Evolutionary conservation across 2,329 filamentous ascomycete species (phyloP).

Genomic region (Colletotrichum zoysiae): DNA sequence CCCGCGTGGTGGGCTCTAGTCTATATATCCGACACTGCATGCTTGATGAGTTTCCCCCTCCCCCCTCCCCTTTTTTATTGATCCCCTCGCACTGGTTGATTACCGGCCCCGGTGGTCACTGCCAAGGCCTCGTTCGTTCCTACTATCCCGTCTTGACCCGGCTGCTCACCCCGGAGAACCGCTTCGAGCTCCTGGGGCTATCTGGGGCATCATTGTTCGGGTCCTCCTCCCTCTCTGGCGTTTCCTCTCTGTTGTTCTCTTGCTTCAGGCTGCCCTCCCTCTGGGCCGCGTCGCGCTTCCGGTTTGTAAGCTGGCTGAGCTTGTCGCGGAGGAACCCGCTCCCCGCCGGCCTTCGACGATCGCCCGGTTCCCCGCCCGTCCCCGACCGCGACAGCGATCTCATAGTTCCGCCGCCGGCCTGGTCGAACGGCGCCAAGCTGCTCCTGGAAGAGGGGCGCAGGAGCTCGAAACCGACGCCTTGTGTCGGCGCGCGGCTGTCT

Average conservation of each 20-base stretch:
- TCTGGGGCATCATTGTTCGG: background rate
- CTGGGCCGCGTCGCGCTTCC: conserved; percentile 44
- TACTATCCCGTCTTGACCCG: conserved; percentile 36
- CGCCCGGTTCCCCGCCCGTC: conserved; percentile 38
- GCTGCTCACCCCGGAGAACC: conserved; percentile 21
- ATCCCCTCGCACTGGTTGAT: background rate
- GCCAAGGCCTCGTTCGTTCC: background rate
- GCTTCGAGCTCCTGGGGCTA: conserved; percentile 25
- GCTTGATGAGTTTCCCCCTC: background rate
- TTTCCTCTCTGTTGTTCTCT: conserved; percentile 21
- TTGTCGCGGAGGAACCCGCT: conserved; percentile 54
- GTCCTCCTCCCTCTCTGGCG: conserved; percentile 34
- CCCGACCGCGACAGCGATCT: conserved; percentile 41
- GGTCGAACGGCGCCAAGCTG: conserved; percentile 44
- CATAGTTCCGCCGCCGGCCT: conserved; percentile 39
- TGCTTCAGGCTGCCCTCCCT: conserved; percentile 38
- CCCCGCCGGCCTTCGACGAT: conserved; percentile 47
- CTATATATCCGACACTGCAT: conserved; percentile 7
- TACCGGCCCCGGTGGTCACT: background rate
- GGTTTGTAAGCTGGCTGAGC: conserved; percentile 48
- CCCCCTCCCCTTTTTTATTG: background rate
- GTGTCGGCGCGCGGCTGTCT: conserved; percentile 39
- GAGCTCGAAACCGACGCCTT: conserved; percentile 43
- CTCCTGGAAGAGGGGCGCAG: conserved; percentile 45
- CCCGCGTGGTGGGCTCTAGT: conserved; percentile 2